Evolutionary conservation across 2,329 filamentous ascomycete species (phyloP).

Genomic region (Botrytis elliptica): DNA sequence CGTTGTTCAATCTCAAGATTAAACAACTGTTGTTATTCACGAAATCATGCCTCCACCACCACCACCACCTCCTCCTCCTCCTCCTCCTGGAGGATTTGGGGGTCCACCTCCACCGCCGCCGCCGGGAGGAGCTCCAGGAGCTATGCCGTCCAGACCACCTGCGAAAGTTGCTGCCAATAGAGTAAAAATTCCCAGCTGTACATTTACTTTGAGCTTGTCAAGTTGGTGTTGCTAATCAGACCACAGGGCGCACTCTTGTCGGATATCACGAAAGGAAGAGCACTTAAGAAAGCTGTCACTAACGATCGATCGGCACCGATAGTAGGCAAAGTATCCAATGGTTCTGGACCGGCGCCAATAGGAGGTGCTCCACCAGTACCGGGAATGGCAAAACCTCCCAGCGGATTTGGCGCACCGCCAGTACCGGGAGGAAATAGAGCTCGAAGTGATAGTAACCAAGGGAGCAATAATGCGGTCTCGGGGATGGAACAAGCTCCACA

Average conservation of each 20-base stretch:
- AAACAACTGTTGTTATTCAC: slow-evolving; percentile 10
- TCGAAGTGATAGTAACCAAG: slow-evolving; percentile 81
- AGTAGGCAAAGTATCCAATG: slow-evolving; percentile 56
- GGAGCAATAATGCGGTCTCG: slow-evolving; percentile 44
- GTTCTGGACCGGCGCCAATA: slow-evolving; percentile 59
- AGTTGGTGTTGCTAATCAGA: slow-evolving; percentile 32
- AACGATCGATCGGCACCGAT: slow-evolving; percentile 88
- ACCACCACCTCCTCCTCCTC: slow-evolving; percentile 55
- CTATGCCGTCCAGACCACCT: slow-evolving; percentile 57
- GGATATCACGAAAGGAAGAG: slow-evolving; percentile 80
- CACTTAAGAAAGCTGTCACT: slow-evolving; percentile 80
- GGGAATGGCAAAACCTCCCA: slow-evolving; percentile 56
- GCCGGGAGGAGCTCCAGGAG: slow-evolving; percentile 55
- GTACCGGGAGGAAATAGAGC: slow-evolving; percentile 64
- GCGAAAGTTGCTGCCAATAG: slow-evolving; percentile 54
- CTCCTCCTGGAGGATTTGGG: slow-evolving; percentile 47
- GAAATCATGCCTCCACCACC: slow-evolving; percentile 56
- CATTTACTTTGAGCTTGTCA: slow-evolving; percentile 29
- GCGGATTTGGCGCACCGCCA: slow-evolving; percentile 65
- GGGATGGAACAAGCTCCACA: slow-evolving; percentile 68
- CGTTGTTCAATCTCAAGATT: neutral
- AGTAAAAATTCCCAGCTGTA: slow-evolving; percentile 50
- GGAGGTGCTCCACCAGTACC: slow-evolving; percentile 83
- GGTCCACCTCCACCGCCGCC: slow-evolving; percentile 43
- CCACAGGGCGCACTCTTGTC: slow-evolving; percentile 76